A percentile compares a stretch with the other conserved stretches of the same genome.
Conservation (phyloP, 768 basidiomycete species). For the Podaxis rugospora region DNA sequence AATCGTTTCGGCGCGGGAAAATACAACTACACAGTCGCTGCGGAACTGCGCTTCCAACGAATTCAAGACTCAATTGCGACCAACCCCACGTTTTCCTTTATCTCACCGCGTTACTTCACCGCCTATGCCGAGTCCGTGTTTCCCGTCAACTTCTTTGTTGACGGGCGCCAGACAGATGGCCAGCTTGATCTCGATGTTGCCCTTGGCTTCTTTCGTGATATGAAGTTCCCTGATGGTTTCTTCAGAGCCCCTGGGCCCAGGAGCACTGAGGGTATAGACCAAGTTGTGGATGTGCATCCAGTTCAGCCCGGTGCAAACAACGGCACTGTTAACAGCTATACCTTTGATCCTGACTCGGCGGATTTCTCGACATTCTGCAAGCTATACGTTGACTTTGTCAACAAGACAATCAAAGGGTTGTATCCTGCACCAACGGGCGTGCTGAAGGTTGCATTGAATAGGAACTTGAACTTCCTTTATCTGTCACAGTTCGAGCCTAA, state of each 20-base stretch:
- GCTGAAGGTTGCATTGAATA: slow-evolving; percentile 6
- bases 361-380: slow-evolving; percentile 11
- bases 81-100: slow-evolving; percentile 15
- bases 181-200: slow-evolving; percentile 14
- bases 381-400: slow-evolving; percentile 15
- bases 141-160: slow-evolving; percentile 15
- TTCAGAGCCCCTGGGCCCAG: slow-evolving; percentile 8
- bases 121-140: slow-evolving; percentile 17
- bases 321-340: slow-evolving; percentile 12
- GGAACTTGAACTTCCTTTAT: slow-evolving; percentile 11
- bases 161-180: slow-evolving; percentile 12
- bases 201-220: slow-evolving; percentile 15
- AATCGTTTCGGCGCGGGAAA: slow-evolving; percentile 16
- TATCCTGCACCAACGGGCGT: slow-evolving; percentile 15
- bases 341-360: slow-evolving; percentile 10
- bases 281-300: slow-evolving; percentile 11
- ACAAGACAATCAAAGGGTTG: slow-evolving; percentile 13
- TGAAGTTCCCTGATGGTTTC: slow-evolving; percentile 13
- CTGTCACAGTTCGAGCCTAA: neutral
- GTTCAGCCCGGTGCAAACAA: slow-evolving; percentile 13
- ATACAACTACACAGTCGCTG: slow-evolving; percentile 14
- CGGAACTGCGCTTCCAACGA: slow-evolving; percentile 14
- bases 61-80: slow-evolving; percentile 18
- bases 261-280: neutral
- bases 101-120: slow-evolving; percentile 15